phyloP scores from a whole-genome alignment of 2,329 filamentous ascomycete species.

The Periconia digitata region DNA sequence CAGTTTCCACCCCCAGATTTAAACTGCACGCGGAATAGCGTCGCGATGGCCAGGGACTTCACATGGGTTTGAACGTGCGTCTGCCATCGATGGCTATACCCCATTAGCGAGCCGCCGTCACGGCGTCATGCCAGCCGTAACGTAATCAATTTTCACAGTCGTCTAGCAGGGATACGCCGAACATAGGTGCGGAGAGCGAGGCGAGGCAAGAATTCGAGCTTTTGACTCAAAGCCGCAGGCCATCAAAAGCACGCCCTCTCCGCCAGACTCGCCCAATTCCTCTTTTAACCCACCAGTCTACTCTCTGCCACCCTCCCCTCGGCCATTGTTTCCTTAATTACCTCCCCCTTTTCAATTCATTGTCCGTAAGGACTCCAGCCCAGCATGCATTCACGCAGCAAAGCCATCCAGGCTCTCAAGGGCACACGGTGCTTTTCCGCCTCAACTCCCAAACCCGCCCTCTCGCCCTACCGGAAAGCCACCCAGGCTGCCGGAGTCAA shows the following conservation, averaged over 20 bases:
- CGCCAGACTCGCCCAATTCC: slow-evolving; percentile 4
- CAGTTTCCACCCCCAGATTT: too few relatives aligned
- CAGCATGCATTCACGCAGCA: slow-evolving; percentile 38
- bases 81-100: too few relatives aligned
- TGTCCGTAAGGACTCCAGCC: slow-evolving; percentile 9
- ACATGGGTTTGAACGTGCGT: too few relatives aligned
- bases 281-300: slow-evolving; percentile 12
- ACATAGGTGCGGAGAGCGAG: neutral
- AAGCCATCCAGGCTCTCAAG: slow-evolving; percentile 39
- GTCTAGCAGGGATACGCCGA: too few relatives aligned
- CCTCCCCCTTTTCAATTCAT: slow-evolving; percentile 1
- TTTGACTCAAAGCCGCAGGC: slow-evolving; percentile 19
- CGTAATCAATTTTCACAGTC: too few relatives aligned
- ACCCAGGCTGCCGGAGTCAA: slow-evolving; percentile 35
- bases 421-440: slow-evolving; percentile 49
- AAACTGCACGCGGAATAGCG: too few relatives aligned
- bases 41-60: too few relatives aligned
- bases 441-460: slow-evolving; percentile 41
- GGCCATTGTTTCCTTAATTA: neutral
- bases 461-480: slow-evolving; percentile 48
- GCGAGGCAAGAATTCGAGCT: neutral
- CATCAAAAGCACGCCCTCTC: slow-evolving; percentile 5
- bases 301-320: slow-evolving; percentile 14
- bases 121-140: too few relatives aligned
- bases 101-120: too few relatives aligned